Evolutionary conservation across 805 yeast genomes (phyloP), one percentile per base, ranked within the genome.

Genomic region (Suhomyces faveliae): DNA sequence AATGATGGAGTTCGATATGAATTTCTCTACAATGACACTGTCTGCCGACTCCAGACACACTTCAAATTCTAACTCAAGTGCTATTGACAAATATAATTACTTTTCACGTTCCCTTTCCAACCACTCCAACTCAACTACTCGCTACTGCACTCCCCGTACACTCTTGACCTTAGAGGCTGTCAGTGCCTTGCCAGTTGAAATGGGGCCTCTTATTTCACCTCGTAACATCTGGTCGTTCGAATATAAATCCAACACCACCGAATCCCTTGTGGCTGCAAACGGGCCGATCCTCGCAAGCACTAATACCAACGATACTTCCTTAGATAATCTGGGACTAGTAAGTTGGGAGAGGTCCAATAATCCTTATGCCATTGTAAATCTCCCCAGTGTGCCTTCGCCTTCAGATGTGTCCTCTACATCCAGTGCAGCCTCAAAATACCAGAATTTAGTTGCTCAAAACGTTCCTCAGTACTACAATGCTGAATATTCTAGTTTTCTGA

Each of bases 131-230:
- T 19, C 30, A 15, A 17, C n/a, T 25, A 25, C 45, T 17, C 43
- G 47, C 47, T 45, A 47, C 42, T 39, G 38, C 37, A 50, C 52
- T 13, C 35, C 45, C 19, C 46, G 47, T 17, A 24, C 50, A 8
- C 43, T 51, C 17, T 27, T 22, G n/a, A 29, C 47, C 3, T 27
- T 47, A 24, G 48, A 46, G 24, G 41, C 51, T 0, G 40, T 47
- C 30, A 51, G 51, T 21, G 20, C 38, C 8, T 13, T 43, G 9
- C 19, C 19, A 6, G 25, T 19, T 21, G 13, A 19, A 20, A 9
- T 19, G 40, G 11, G 20, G n/a, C 10, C 13, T 19, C 25, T 2
- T n/a, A 12, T 20, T 12, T 20, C 24, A n/a, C 20, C 10, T 37
- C 40, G 15, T 12, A 37, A 19, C 20, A 37, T 37, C 15, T 37